Evolutionary conservation across 2,329 filamentous ascomycete species (phyloP).

Genomic region (Metarhizium anisopliae): DNA sequence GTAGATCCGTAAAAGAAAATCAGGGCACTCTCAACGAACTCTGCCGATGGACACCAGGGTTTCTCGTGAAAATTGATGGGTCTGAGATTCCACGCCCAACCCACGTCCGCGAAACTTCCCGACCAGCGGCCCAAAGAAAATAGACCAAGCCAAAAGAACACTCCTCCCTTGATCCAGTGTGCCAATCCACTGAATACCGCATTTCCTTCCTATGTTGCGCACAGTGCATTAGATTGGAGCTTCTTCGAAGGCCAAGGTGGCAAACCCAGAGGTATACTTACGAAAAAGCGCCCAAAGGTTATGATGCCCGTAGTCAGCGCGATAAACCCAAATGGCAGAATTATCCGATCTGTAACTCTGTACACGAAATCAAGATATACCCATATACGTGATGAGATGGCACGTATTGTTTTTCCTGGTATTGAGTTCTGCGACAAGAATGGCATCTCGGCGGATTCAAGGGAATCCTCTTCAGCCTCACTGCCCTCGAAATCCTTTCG

Average conservation of each 20-base stretch:
- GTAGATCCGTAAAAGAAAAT: slow-evolving; percentile 85
- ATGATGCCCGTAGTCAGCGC: slow-evolving; percentile 63
- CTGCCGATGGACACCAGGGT: slow-evolving; percentile 64
- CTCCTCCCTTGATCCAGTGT: slow-evolving; percentile 88
- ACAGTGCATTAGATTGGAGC: neutral
- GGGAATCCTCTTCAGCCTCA: slow-evolving; percentile 32
- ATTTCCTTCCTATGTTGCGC: slow-evolving; percentile 48
- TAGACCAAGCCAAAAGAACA: slow-evolving; percentile 91
- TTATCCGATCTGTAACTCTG: slow-evolving; percentile 62
- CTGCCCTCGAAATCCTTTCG: slow-evolving; percentile 42
- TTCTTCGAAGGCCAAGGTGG: neutral
- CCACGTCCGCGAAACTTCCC: slow-evolving; percentile 80
- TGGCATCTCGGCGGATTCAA: slow-evolving; percentile 15
- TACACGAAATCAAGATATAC: slow-evolving; percentile 52
- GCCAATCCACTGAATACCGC: slow-evolving; percentile 77
- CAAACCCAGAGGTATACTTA: slow-evolving; percentile 34
- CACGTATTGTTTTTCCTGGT: slow-evolving; percentile 41
- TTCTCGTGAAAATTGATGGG: slow-evolving; percentile 47
- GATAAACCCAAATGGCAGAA: slow-evolving; percentile 70
- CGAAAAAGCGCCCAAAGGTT: slow-evolving; percentile 76
- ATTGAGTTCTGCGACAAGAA: slow-evolving; percentile 39
- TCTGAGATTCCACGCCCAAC: slow-evolving; percentile 92
- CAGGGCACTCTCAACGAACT: slow-evolving; percentile 82
- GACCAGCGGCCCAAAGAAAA: slow-evolving; percentile 83
- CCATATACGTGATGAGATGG: slow-evolving; percentile 49